phyloP scores from a whole-genome alignment of 495 filamentous ascomycete genomes.

The Aspergillus ostianus region DNA sequence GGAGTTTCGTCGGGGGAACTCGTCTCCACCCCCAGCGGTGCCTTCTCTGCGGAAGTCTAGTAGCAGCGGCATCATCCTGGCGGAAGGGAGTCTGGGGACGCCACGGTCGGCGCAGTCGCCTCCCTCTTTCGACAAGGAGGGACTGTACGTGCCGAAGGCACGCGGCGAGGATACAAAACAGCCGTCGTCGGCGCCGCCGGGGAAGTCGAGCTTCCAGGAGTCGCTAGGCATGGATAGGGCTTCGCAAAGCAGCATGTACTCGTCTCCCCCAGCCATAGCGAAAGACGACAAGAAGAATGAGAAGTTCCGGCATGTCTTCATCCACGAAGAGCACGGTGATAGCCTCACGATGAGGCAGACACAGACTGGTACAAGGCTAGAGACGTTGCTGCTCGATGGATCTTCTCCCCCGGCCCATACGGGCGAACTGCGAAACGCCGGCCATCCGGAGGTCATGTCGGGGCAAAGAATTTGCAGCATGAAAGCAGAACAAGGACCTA shows the following conservation, averaged over 20 bases:
- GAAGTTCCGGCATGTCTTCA: not conserved
- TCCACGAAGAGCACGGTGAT: not conserved
- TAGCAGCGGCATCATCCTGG: not conserved
- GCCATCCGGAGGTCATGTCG: conserved; percentile 14
- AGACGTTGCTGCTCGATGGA: conserved; percentile 16
- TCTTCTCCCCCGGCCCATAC: conserved; percentile 20
- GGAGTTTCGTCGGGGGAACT: conserved; percentile 22
- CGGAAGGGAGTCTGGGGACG: not conserved
- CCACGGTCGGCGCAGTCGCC: not conserved
- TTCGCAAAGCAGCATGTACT: conserved; percentile 5
- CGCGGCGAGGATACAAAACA: conserved; percentile 3
- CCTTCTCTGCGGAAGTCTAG: conserved; percentile 6
- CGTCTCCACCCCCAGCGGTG: conserved; percentile 18
- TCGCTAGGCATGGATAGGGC: conserved; percentile 1
- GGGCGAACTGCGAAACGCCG: conserved; percentile 16
- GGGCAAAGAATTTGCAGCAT: conserved; percentile 13
- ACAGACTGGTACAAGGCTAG: conserved; percentile 6
- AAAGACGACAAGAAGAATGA: not conserved
- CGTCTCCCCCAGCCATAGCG: not conserved
- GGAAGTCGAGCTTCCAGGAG: conserved; percentile 7
- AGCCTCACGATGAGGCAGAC: not conserved
- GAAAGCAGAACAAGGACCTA: conserved; percentile 10
- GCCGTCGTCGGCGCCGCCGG: conserved; percentile 18
- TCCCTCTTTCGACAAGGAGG: conserved; percentile 11
- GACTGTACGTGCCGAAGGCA: conserved; percentile 19